phyloP scores from a whole-genome alignment of 2,329 filamentous ascomycete genomes.

The Ampelomyces quisqualis region DNA sequence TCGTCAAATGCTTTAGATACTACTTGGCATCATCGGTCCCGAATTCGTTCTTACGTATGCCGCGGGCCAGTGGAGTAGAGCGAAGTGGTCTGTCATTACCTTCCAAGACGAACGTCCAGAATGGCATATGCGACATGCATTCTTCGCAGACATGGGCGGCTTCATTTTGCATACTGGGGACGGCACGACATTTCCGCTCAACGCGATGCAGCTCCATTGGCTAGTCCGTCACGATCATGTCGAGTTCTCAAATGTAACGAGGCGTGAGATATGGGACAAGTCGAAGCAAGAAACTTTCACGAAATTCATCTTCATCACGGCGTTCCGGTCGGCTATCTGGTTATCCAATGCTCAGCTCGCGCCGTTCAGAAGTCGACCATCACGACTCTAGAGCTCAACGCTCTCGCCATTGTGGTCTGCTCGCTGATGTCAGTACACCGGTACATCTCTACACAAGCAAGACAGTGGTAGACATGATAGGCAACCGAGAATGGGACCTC shows the following conservation, averaged over 20 bases:
- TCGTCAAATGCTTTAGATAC: conserved; percentile 7
- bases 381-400: conserved; percentile 18
- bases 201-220: conserved; percentile 10
- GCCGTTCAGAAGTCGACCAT: conserved; percentile 10
- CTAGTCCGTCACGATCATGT: conserved; percentile 6
- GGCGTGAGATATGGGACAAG: conserved; percentile 13
- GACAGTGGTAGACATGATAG: conserved; percentile 5
- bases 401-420: conserved; percentile 20
- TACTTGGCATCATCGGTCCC: conserved; percentile 9
- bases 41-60: conserved; percentile 14
- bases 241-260: conserved; percentile 5
- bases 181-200: conserved; percentile 6
- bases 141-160: conserved; percentile 19
- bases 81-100: conserved; percentile 10
- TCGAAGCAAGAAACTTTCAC: conserved; percentile 20
- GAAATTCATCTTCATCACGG: conserved; percentile 16
- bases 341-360: conserved; percentile 18
- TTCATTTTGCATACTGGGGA: conserved; percentile 11
- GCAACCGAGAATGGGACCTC: conserved; percentile 15
- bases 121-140: conserved; percentile 16
- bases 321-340: conserved; percentile 19
- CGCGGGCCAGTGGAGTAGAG: conserved; percentile 13
- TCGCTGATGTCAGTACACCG: conserved; percentile 13
- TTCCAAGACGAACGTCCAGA: conserved; percentile 9
- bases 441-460: conserved; percentile 8